Percentiles rank a stretch among this genome's conserved stretches.
Evolutionary conservation across 2,329 filamentous ascomycete genomes (phyloP).

Genomic region (Pseudonectria foliicola): DNA sequence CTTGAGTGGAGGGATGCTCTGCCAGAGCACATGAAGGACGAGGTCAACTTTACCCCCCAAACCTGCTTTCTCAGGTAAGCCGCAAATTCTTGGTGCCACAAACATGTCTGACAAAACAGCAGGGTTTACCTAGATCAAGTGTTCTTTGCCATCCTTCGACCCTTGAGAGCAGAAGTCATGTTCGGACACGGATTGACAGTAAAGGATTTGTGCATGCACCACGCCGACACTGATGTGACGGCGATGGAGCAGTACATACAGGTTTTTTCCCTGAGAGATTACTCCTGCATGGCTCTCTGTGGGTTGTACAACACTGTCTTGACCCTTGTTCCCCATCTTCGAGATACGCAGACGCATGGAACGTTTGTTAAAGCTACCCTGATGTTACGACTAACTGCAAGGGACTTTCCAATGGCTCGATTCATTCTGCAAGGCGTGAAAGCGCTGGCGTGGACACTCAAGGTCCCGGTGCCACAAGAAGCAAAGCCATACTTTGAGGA

Average conservation of each 20-base stretch:
- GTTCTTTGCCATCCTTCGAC: conserved; percentile 8
- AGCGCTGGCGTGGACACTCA: conserved; percentile 9
- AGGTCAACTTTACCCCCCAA: conserved; percentile 11
- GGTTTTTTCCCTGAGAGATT: conserved; percentile 5
- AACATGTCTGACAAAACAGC: neutral
- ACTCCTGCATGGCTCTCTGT: conserved; percentile 9
- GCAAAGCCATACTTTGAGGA: conserved; percentile 5
- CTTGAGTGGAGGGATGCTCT: conserved; percentile 5
- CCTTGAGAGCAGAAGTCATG: conserved; percentile 2
- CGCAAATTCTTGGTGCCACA: neutral
- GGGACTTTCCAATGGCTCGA: conserved; percentile 8
- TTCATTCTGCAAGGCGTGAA: conserved; percentile 11
- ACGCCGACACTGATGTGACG: conserved; percentile 4
- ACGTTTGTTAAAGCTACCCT: conserved; percentile 7
- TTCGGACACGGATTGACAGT: conserved; percentile 5
- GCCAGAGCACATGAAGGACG: conserved; percentile 6
- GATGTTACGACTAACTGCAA: conserved; percentile 4
- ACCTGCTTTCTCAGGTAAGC: conserved; percentile 9
- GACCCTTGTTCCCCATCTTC: conserved; percentile 6
- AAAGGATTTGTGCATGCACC: conserved; percentile 5
- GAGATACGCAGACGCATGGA: conserved; percentile 1
- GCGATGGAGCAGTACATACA: conserved; percentile 6
- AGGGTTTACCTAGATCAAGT: conserved; percentile 9
- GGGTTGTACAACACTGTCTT: conserved; percentile 9
- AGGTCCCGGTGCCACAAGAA: conserved; percentile 5